Conservation (phyloP, 352 stramenopile species). For the Ophiocytium majus region DNA sequence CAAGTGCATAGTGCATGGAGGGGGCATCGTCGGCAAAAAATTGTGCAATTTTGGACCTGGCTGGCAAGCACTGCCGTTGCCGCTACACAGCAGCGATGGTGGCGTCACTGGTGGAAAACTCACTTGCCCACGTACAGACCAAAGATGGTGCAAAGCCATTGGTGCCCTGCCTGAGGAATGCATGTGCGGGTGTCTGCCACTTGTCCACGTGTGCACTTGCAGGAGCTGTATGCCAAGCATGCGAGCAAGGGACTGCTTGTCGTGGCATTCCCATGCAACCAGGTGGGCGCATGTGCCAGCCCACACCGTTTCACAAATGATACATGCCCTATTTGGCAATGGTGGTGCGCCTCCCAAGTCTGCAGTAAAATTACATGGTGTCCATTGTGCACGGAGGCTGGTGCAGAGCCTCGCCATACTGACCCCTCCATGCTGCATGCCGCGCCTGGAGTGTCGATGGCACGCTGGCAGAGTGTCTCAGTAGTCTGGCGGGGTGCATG, state of each 20-base stretch:
- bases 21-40: too few species aligned
- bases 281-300: neutral
- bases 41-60: neutral
- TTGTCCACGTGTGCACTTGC: neutral
- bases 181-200: neutral
- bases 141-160: neutral
- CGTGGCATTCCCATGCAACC: neutral
- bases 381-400: too few species aligned
- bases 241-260: neutral
- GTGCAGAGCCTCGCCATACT: too few species aligned
- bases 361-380: too few species aligned
- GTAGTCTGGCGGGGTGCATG: too few species aligned
- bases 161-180: neutral
- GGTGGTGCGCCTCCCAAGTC: too few species aligned
- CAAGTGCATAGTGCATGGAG: neutral
- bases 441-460: too few species aligned
- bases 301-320: too few species aligned
- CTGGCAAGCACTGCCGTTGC: neutral
- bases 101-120: neutral
- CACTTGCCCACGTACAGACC: neutral
- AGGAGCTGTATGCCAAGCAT: conserved; percentile 1
- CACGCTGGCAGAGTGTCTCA: too few species aligned
- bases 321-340: too few species aligned
- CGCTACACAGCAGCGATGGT: neutral
- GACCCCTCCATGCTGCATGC: neutral